phyloP scores from a whole-genome alignment of 2,329 filamentous ascomycete species.

The Cordyceps javanica region DNA sequence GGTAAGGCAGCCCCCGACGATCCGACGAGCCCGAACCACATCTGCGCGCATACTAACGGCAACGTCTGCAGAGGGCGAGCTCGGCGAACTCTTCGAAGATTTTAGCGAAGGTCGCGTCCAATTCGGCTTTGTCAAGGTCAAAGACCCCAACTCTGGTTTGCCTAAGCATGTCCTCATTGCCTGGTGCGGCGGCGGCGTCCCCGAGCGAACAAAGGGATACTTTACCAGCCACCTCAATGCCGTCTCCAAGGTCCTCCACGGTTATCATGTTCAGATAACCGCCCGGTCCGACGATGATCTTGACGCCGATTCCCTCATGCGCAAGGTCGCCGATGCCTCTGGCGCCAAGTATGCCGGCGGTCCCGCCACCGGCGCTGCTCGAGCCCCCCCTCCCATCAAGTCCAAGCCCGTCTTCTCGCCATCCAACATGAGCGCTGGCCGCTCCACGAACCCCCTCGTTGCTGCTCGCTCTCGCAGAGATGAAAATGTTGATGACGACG shows the following conservation, averaged over 20 bases:
- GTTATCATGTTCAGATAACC: constrained; percentile 96
- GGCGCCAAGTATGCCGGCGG: constrained; percentile 86
- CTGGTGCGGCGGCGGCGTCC: constrained; percentile 96
- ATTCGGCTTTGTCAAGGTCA: constrained; percentile 95
- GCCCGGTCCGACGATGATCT: constrained; percentile 87
- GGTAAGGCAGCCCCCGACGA: constrained; percentile 42
- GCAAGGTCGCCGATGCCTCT: constrained; percentile 91
- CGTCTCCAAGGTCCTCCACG: constrained; percentile 87
- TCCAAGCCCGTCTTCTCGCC: constrained; percentile 92
- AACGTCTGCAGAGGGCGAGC: constrained; percentile 67
- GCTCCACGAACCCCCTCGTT: constrained; percentile 59
- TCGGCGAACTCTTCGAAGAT: constrained; percentile 85
- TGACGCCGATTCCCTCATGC: constrained; percentile 78
- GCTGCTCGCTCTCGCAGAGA: constrained; percentile 57
- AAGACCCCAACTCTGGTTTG: constrained; percentile 82
- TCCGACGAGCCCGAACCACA: neutral
- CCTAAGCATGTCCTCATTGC: constrained; percentile 91
- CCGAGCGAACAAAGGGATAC: constrained; percentile 97
- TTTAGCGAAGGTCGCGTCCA: constrained; percentile 96
- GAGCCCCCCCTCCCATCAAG: constrained; percentile 63
- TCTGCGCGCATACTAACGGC: constrained; percentile 17
- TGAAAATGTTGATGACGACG: constrained; percentile 68
- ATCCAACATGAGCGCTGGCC: constrained; percentile 45
- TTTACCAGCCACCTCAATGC: constrained; percentile 91
- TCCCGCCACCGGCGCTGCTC: constrained; percentile 44